Evolutionary conservation across 768 basidiomycete species (phyloP).

Genomic region (Tricholoma saponaceum): DNA sequence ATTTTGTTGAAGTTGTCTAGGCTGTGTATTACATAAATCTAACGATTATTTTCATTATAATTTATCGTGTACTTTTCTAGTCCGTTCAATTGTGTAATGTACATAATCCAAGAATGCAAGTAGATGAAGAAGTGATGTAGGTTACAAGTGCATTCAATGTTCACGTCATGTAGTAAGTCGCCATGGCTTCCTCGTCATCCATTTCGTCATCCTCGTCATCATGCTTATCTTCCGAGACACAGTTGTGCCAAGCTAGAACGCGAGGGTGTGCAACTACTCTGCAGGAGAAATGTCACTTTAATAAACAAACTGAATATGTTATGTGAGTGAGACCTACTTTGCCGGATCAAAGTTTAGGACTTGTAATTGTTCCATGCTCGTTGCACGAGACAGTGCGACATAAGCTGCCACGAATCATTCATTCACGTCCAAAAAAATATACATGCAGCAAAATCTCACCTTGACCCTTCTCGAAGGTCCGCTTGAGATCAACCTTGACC

Average conservation of each 20-base stretch:
- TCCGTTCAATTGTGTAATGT: not conserved
- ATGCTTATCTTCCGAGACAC: slow-evolving; percentile 19
- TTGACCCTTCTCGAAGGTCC: slow-evolving; percentile 80
- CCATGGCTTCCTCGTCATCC: slow-evolving; percentile 33
- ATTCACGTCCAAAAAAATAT: not conserved
- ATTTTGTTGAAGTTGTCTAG: slow-evolving; percentile 69
- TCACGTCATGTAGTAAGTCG: slow-evolving; percentile 23
- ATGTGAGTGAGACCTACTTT: slow-evolving; percentile 39
- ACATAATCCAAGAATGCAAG: not conserved
- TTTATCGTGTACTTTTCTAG: not conserved
- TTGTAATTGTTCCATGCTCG: slow-evolving; percentile 58
- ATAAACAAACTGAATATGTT: not conserved
- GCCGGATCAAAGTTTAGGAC: slow-evolving; percentile 57
- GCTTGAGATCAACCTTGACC: slow-evolving; percentile 73
- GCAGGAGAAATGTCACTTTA: slow-evolving; percentile 1
- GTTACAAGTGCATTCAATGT: not conserved
- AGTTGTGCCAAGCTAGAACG: slow-evolving; percentile 54
- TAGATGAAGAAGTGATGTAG: not conserved
- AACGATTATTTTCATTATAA: not conserved
- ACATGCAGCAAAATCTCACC: slow-evolving; percentile 31
- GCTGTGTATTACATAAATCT: not conserved
- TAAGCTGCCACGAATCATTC: slow-evolving; percentile 40
- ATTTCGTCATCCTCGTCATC: slow-evolving; percentile 26
- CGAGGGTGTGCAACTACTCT: slow-evolving; percentile 65
- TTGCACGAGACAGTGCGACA: slow-evolving; percentile 72